phyloP scores from a whole-genome alignment of 1,284 basidiomycete species.

The Cryptococcus sp. region DNA sequence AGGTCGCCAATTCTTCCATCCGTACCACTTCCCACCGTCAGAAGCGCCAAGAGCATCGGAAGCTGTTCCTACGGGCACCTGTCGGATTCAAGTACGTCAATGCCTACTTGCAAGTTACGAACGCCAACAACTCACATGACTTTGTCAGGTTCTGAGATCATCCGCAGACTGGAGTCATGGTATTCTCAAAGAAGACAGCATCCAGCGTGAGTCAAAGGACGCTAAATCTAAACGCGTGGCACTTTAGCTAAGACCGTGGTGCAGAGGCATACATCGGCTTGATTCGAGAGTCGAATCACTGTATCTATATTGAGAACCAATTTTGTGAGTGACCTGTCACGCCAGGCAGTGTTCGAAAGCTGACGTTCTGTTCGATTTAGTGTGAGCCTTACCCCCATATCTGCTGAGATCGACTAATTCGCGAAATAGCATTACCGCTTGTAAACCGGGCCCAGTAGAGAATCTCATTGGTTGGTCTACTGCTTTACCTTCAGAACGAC shows the following conservation, averaged over 20 bases:
- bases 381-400: conserved; percentile 17
- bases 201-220: conserved; percentile 68
- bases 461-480: conserved; percentile 66
- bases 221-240: conserved; percentile 3
- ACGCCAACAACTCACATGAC: conserved; percentile 43
- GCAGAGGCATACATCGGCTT: conserved; percentile 68
- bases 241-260: conserved; percentile 8
- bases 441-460: conserved; percentile 63
- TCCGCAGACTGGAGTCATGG: conserved; percentile 91
- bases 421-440: conserved; percentile 70
- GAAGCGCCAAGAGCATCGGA: conserved; percentile 42
- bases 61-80: conserved; percentile 42
- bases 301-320: conserved; percentile 92
- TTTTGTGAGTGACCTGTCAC: conserved; percentile 66
- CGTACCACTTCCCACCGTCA: conserved; percentile 51
- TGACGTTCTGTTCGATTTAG: conserved; percentile 2
- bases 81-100: conserved; percentile 39
- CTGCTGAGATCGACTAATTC: neutral
- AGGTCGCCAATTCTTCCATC: conserved; percentile 48
- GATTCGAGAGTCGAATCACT: conserved; percentile 80
- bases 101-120: conserved; percentile 54
- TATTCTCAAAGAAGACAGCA: conserved; percentile 77
- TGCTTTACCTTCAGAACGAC: too few relatives aligned
- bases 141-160: conserved; percentile 62
- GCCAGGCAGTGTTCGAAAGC: neutral